phyloP scores from a whole-genome alignment of 306 rosid species.

The Cucumis cinereus region DNA sequence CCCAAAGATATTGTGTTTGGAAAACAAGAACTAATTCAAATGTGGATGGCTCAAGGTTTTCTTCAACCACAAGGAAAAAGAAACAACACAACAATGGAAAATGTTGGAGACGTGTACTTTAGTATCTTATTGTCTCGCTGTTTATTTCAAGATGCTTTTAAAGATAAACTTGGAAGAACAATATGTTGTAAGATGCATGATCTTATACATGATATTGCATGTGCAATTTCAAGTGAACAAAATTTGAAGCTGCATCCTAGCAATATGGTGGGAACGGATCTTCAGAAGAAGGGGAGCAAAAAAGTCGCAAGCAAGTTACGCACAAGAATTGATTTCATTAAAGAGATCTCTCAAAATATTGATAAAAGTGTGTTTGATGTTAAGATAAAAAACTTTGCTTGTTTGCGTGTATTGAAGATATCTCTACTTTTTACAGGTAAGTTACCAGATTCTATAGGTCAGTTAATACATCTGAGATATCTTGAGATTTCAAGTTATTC shows the following conservation, averaged over 20 bases:
- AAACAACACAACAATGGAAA: not conserved
- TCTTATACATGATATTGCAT: constrained; percentile 15
- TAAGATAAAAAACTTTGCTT: no score
- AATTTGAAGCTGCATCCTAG: not conserved
- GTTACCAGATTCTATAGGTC: no score
- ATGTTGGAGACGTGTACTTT: not conserved
- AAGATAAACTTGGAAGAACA: not conserved
- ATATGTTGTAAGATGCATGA: constrained; percentile 2
- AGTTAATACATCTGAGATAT: no score
- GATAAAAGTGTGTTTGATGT: no score
- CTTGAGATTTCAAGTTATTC: no score
- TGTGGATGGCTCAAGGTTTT: constrained; percentile 13
- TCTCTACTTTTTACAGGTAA: no score
- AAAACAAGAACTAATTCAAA: not conserved
- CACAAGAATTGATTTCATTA: no score
- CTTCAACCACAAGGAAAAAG: not conserved
- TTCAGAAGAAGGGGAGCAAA: no score
- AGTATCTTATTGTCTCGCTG: not conserved
- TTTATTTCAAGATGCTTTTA: not conserved
- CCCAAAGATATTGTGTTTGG: not conserved
- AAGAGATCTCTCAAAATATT: no score
- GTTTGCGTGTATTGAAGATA: no score
- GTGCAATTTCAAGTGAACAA: not conserved
- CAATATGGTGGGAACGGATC: not conserved
- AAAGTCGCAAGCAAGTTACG: no score